Conservation (phyloP, 345 rosid genomes). For the Acer saccharum region DNA sequence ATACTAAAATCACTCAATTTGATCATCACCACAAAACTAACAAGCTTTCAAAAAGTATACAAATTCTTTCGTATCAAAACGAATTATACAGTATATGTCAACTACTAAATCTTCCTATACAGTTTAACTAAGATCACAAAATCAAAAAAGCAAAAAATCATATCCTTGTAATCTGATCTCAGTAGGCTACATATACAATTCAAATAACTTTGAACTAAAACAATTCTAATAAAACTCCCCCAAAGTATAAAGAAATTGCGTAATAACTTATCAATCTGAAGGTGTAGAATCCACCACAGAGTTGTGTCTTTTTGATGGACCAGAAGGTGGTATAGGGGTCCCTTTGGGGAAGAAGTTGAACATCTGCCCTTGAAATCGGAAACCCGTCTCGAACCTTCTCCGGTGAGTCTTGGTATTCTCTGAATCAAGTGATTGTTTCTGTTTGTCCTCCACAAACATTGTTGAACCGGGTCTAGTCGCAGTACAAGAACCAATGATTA, state of each 20-base stretch:
- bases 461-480: conserved; percentile 39
- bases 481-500: conserved; percentile 29
- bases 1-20: not conserved
- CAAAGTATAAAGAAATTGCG: not conserved
- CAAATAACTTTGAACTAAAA: not conserved
- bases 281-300: conserved; percentile 37
- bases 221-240: not conserved
- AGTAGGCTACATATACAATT: no score
- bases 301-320: conserved; percentile 84
- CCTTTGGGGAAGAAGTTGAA: conserved; percentile 86
- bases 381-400: conserved; percentile 39
- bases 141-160: not conserved
- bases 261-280: conserved; percentile 25
- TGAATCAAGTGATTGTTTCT: conserved; percentile 9
- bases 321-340: conserved; percentile 73
- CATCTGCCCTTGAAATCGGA: conserved; percentile 38
- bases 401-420: conserved; percentile 15
- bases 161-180: no score
- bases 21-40: not conserved
- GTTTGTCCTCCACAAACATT: conserved; percentile 4
- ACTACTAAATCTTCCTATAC: conserved; percentile 29
- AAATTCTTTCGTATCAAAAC: conserved; percentile 10
- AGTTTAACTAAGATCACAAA: conserved; percentile 19
- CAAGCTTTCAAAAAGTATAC: not conserved
- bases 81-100: conserved; percentile 14